Base-by-base conservation (phyloP, 1,284 basidiomycete genomes). In the Porogramme epimiltina region DNA sequence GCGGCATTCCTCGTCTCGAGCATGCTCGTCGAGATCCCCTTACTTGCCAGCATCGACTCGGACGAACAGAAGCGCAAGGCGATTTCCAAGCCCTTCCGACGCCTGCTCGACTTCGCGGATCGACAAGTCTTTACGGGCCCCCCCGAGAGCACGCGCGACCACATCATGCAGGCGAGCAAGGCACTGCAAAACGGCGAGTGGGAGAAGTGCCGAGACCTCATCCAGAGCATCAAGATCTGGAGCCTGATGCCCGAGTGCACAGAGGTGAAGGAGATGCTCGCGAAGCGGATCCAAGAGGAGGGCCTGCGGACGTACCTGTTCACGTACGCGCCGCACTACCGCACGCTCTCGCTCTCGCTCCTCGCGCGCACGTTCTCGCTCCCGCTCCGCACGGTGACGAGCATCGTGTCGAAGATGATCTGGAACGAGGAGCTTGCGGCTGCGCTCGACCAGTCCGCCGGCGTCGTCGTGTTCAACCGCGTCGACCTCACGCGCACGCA, bases 91-190 rank as follows among this genome's bases (percentile, higher is more conserved):
- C 91, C 94, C 31, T 99, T 99, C 85, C 85, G 96, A 47, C 84
- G 96, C 41, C 78, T 98, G 63, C 79, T 99, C 54, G 97, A 99
- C 75, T 95, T 97, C 69, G 95, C 96, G 3, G 97, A 99, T 69
- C 86, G 95, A 39, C 95, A 98, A 73, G 91, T 98, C 10, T 99
- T 99, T 73, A 95, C 94, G 38, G 97, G 97, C 16, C 97, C 97
- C 2, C 97, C 97, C 25, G 97, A 99, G 75, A 98, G 93, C 70
- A 99, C 96, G 45, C 79, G 96, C 39, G 97, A 99, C 70, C 96
- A 99, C 71, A 96, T 99, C 70, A 98, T 99, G 93, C 96, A 98
- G 73, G 97, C 97, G 4, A 92, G 91, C 73, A 97, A 95, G 75
- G 95, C 97, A 4, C 74, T 99, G 49, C 95, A 98, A 73, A 87